Percentiles rank a stretch among this genome's conserved stretches.
These are phyloP conservation scores for Shiraia bambusicola DNA, from an alignment of 2,329 filamentous ascomycete species.

Conservation along the genomic window DNA sequence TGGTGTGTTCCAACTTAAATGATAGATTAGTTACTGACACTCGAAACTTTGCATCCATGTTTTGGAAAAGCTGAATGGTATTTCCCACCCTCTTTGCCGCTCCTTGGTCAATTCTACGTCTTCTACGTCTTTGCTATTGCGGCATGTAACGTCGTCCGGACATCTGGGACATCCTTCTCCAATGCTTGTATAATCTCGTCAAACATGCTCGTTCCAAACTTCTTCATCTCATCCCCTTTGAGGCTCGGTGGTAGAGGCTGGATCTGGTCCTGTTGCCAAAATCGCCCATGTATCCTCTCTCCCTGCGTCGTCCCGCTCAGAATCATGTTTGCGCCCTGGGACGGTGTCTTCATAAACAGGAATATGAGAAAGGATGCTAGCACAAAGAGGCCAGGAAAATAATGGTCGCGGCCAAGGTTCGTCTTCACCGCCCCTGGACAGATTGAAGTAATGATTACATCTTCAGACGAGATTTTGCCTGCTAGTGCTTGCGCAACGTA, in stretches of 20 bases:
- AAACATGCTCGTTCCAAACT: slow-evolving; percentile 33
- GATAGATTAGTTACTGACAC: not conserved
- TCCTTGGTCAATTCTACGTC: not conserved
- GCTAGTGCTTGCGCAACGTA: slow-evolving; percentile 35
- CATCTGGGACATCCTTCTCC: slow-evolving; percentile 29
- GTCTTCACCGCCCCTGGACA: slow-evolving; percentile 38
- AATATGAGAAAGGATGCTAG: slow-evolving; percentile 24
- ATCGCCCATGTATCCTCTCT: slow-evolving; percentile 37
- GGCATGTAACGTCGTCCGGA: slow-evolving; percentile 11
- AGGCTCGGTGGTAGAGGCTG: slow-evolving; percentile 33
- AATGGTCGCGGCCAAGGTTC: slow-evolving; percentile 34
- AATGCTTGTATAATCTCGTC: slow-evolving; percentile 37
- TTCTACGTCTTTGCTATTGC: slow-evolving; percentile 4
- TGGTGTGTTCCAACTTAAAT: not conserved
- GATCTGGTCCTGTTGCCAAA: slow-evolving; percentile 40
- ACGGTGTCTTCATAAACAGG: slow-evolving; percentile 26
- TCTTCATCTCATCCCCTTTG: slow-evolving; percentile 34
- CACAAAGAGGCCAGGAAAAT: slow-evolving; percentile 28
- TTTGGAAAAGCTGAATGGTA: not conserved
- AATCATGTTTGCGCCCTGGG: slow-evolving; percentile 34
- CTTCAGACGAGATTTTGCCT: slow-evolving; percentile 23
- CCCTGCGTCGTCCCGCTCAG: slow-evolving; percentile 40
- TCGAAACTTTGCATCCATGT: not conserved
- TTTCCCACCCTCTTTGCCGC: not conserved
- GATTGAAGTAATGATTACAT: slow-evolving; percentile 41